A percentile compares a stretch with the other conserved stretches of the same genome.
Conservation (phyloP, 176 grass and related monocot species). For the Themeda triandra region DNA sequence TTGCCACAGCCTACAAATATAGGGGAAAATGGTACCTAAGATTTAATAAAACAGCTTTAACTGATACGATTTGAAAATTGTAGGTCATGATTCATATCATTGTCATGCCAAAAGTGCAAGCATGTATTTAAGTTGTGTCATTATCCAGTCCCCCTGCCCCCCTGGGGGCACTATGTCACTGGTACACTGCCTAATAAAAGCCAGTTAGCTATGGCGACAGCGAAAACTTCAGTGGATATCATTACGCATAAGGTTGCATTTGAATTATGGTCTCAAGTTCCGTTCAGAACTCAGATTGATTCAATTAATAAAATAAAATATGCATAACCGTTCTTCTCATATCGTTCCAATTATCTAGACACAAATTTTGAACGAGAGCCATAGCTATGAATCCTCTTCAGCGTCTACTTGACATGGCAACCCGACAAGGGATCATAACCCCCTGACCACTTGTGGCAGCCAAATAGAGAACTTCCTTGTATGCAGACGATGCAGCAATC, state of each 20-base stretch:
- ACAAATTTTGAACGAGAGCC: not conserved
- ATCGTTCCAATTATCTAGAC: not conserved
- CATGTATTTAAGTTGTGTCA: not conserved
- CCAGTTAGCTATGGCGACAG: not conserved
- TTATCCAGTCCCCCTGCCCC: not conserved
- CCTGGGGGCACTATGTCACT: not conserved
- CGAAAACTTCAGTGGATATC: not conserved
- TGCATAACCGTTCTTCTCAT: not conserved
- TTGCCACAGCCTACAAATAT: not conserved
- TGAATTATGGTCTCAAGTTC: not conserved
- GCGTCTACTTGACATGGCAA: no score
- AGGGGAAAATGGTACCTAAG: not conserved
- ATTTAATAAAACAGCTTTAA: no score
- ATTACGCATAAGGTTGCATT: not conserved
- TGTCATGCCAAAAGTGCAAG: not conserved
- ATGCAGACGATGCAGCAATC: no score
- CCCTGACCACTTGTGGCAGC: no score
- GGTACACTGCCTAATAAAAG: not conserved
- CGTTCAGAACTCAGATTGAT: not conserved
- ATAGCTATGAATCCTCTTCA: not conserved
- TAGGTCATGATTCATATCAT: not conserved
- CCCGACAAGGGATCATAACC: no score
- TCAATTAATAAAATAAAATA: constrained; percentile 3
- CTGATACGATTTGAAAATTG: not conserved
- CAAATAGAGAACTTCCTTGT: no score